These are phyloP conservation scores for Debaryomyces coudertii DNA, from an alignment of 1,139 yeast genomes.

Conservation along the genomic window DNA sequence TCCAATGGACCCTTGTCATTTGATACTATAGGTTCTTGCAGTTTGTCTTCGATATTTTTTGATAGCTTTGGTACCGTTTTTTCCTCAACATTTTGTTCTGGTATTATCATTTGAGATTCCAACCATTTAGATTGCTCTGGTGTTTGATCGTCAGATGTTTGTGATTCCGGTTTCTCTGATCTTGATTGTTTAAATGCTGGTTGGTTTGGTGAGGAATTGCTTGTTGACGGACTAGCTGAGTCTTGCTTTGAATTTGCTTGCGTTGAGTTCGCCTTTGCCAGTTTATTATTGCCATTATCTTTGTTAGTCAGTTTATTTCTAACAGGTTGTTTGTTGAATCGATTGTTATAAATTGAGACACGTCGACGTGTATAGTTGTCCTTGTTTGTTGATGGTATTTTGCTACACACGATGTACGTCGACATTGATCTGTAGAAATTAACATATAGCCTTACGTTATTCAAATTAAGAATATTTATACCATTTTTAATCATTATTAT, in stretches of 20 bases:
- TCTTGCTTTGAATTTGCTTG: not conserved
- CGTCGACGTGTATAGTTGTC: not conserved
- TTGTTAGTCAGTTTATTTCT: constrained; percentile 1
- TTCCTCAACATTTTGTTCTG: not conserved
- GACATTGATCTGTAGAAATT: constrained; percentile 2
- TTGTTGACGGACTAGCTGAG: not conserved
- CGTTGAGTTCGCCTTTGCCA: not conserved
- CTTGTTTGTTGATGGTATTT: not conserved
- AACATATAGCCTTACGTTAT: constrained; percentile 2
- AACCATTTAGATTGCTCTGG: not conserved
- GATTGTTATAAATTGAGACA: not conserved
- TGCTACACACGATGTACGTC: not conserved
- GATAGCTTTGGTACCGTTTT: not conserved
- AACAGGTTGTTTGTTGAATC: not conserved
- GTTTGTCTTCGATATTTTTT: not conserved
- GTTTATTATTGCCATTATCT: not conserved
- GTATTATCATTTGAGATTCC: not conserved
- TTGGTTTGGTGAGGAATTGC: not conserved
- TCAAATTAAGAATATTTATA: constrained; percentile 1
- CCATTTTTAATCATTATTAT: constrained; percentile 8
- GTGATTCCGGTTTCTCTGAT: not conserved
- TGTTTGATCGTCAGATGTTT: not conserved
- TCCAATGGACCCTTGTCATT: not conserved
- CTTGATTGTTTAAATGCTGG: not conserved
- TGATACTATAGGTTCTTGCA: not conserved